Base-by-base conservation (phyloP, 345 rosid species). In the Citrus glauca region DNA sequence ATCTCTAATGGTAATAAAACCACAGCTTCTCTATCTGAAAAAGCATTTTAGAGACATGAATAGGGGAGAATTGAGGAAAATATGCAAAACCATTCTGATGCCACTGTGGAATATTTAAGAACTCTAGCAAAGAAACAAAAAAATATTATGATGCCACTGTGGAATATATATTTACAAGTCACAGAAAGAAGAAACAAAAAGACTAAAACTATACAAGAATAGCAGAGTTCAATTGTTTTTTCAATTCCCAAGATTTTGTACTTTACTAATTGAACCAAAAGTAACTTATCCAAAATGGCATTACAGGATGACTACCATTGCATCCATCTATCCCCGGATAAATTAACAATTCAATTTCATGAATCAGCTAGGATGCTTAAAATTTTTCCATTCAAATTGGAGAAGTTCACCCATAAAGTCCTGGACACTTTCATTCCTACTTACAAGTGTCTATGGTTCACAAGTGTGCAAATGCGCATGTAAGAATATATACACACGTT, bases 11-110 rank as follows among this genome's bases (percentile, higher is more conserved):
- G 65, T 11, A 57, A 17, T 72, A 72, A 1, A 56, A 35, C 10
- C 50, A n/a, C 22, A 35, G 50, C 33, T 72, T 48, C 61, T 28
- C 56, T 11, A 57, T 59, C 63, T 40, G 33, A 22, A 17, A 17
- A 56, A 4, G 22, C 25, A 27, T 7, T 37, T 17, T 37, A 16
- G 11, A 24, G 25, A 72, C 20, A 9, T n/a, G 67, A 73, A 38
- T 25, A 73, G 8, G 53, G 6, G 16, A 73, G 50, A 40, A 73
- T 73, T 59, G 67, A 73, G 66, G 32, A 74, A 74, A 40, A 42
- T 16, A 4, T 27, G 2, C 11, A 28, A 24, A 72, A 20, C 19
- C 35, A 42, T 64, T 32, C 70, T 45, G 22, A 74, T 2, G 24
- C 60, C 42, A 20, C 24, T 45, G 50, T 45, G 5, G 5, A 45